Evolutionary conservation across 768 basidiomycete species (phyloP), one percentile per base, ranked within the genome.

Genomic region (Leccinum fibrillosum): DNA sequence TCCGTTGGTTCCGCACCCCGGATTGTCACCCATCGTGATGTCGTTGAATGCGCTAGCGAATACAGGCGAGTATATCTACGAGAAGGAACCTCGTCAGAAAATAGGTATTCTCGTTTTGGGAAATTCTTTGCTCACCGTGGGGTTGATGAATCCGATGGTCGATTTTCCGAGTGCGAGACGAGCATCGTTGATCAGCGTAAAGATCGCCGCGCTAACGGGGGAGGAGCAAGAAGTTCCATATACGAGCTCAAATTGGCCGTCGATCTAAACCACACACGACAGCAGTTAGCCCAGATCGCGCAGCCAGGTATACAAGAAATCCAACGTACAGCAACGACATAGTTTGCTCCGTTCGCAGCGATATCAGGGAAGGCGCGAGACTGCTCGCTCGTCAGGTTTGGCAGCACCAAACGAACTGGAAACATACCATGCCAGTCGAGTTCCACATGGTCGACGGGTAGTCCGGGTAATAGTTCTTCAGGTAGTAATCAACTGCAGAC

Each of bases 101-200:
- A 11, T 44, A 2, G 5, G 39, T 11, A 28, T 32, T 26, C n/a
- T n/a, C 54, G 8, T 23, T 26, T 21, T 17, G 13, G 74, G 4
- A 35, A 9, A 13, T 70, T 72, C 23, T 17, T 70, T 70, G 56
- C 80, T 79, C 12, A 78, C 75, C 25, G 72, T 66, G 28, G 79
- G 78, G 63, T 81, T 80, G 56, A 81, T 77, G 66, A 81, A 72
- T n/a, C 74, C 72, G 4, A 77, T 66, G 1, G 75, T 64, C 10
- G 52, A 57, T 56, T 77, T 77, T 25, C 70, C 66, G 9, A 30
- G 54, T 5, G 64, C 67, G 25, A 77, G 34, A 12, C 75, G 69
- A 17, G 71, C 77, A 52, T 75, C 76, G 60, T 77, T 77, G 56
- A 75, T 60, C 60, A 76, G 63, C 1, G 74, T 72, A 23, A 77